Percentiles rank a stretch among this genome's conserved stretches.
phyloP scores from a whole-genome alignment of 2,329 filamentous ascomycete genomes.

The Exserohilum turcica region DNA sequence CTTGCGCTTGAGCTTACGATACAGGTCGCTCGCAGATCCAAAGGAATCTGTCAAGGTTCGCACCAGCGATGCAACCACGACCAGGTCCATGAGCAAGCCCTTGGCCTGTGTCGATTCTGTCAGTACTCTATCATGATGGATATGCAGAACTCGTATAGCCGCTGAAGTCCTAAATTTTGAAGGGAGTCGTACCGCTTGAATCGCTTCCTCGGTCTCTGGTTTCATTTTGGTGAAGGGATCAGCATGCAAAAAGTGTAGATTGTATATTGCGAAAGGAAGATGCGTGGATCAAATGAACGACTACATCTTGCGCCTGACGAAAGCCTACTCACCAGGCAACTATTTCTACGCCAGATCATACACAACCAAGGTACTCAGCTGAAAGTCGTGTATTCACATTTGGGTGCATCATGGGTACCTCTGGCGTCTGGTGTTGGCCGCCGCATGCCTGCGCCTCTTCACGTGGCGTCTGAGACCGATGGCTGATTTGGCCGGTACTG shows the following conservation, averaged over 20 bases:
- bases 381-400: conserved; percentile 10
- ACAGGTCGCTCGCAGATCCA: conserved; percentile 39
- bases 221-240: conserved; percentile 16
- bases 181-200: conserved; percentile 17
- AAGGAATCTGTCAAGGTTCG: conserved; percentile 37
- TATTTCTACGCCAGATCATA: conserved; percentile 12
- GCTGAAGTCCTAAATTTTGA: background rate
- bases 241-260: background rate
- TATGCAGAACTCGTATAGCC: background rate
- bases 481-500: background rate
- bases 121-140: background rate
- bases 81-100: conserved; percentile 30
- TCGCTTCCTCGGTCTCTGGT: conserved; percentile 22
- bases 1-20: conserved; percentile 37
- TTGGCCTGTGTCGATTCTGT: conserved; percentile 27
- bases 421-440: background rate
- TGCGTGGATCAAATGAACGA: background rate
- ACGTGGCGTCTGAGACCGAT: conserved; percentile 8
- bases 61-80: conserved; percentile 40
- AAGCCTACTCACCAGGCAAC: conserved; percentile 13
- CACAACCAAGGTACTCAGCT: conserved; percentile 10
- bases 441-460: conserved; percentile 10
- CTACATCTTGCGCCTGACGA: conserved; percentile 2
- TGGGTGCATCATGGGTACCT: conserved; percentile 13
- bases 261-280: background rate